phyloP scores from a whole-genome alignment of 2,329 filamentous ascomycete species.

The Alternaria sp. region DNA sequence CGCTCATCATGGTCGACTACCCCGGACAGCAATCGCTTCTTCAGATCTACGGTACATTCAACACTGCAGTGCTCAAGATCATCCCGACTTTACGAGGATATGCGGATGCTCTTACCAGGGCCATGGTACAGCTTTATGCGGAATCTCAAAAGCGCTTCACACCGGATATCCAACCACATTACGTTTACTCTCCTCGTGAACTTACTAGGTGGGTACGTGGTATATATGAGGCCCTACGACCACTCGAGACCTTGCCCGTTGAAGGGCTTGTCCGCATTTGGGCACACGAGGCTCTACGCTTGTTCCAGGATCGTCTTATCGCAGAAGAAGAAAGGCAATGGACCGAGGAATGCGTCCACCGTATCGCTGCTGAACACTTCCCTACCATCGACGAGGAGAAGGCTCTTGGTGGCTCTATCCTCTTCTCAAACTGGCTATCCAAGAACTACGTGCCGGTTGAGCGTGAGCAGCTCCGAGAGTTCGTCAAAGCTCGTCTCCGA shows the following conservation, averaged over 20 bases:
- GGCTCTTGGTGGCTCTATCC: conserved; percentile 88
- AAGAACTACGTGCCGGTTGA: conserved; percentile 98
- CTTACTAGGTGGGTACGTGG: conserved; percentile 97
- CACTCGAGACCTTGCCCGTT: conserved; percentile 83
- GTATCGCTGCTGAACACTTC: conserved; percentile 90
- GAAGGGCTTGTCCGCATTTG: conserved; percentile 96
- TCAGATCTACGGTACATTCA: conserved; percentile 99
- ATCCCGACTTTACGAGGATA: conserved; percentile 95
- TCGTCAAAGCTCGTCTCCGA: conserved; percentile 94
- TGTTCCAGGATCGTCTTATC: conserved; percentile 98
- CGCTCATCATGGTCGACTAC: conserved; percentile 99
- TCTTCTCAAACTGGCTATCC: conserved; percentile 99
- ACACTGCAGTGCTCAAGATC: conserved; percentile 94
- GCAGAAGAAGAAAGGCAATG: conserved; percentile 92
- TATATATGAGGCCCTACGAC: conserved; percentile 94
- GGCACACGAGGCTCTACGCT: conserved; percentile 93
- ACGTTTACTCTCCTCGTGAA: conserved; percentile 99
- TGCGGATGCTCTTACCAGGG: conserved; percentile 89
- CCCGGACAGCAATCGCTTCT: conserved; percentile 92
- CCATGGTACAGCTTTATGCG: conserved; percentile 96
- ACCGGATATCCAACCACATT: conserved; percentile 95
- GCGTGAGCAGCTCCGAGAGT: conserved; percentile 92
- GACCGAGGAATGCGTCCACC: conserved; percentile 87
- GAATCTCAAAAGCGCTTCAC: conserved; percentile 96
- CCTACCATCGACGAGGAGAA: conserved; percentile 92